Percentiles rank a stretch among this genome's conserved stretches.
Evolutionary conservation across 1,284 basidiomycete species (phyloP).

Genomic region (Trichosporon sp.): DNA sequence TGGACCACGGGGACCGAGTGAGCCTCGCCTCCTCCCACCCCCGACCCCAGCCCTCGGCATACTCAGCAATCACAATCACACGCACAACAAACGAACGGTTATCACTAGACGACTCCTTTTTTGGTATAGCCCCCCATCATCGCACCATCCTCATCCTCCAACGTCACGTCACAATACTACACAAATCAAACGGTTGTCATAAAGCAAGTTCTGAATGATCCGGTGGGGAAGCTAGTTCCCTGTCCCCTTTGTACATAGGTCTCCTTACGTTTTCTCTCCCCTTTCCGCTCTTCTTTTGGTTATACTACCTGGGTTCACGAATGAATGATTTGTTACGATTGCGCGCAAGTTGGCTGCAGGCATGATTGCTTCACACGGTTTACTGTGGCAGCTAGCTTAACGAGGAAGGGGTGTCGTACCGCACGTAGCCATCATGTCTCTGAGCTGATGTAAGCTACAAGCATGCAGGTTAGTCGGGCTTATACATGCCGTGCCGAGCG

Average conservation of each 20-base stretch:
- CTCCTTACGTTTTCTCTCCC: not conserved
- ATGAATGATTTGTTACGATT: conserved; percentile 2
- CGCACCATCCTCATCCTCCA: not conserved
- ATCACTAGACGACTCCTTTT: not conserved
- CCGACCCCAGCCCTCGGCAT: not conserved
- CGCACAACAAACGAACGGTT: not conserved
- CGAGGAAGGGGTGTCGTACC: too few relatives aligned
- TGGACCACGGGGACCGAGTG: not conserved
- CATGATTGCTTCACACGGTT: too few relatives aligned
- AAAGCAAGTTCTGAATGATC: not conserved
- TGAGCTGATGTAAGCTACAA: too few relatives aligned
- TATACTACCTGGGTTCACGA: conserved; percentile 5
- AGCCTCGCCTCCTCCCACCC: not conserved
- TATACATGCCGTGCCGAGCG: too few relatives aligned
- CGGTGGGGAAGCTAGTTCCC: not conserved
- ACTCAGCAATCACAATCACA: not conserved
- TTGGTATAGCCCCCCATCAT: not conserved
- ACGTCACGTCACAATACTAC: not conserved
- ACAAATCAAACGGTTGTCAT: not conserved
- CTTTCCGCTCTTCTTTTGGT: not conserved
- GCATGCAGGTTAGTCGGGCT: too few relatives aligned
- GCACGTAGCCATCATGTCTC: too few relatives aligned
- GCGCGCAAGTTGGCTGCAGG: too few relatives aligned
- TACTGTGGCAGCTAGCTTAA: too few relatives aligned
- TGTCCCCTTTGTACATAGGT: not conserved